Percentiles rank a stretch among this genome's conserved stretches.
Conservation (phyloP, 495 filamentous ascomycete genomes). For the Xylaria scruposa region DNA sequence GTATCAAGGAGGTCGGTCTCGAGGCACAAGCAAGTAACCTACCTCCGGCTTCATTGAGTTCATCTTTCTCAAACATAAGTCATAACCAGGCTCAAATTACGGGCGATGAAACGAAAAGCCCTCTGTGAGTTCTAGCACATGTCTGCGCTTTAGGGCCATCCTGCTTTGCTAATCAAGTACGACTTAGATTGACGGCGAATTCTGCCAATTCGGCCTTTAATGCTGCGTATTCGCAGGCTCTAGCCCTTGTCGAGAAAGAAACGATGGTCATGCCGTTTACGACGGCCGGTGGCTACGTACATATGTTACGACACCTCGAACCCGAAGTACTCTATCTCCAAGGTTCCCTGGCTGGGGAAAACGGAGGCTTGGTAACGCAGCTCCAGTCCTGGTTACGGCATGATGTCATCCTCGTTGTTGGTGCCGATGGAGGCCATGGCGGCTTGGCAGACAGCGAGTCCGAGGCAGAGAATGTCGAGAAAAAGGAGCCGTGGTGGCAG, state of each 20-base stretch:
- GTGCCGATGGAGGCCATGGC: conserved; percentile 80
- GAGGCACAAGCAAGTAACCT: conserved; percentile 55
- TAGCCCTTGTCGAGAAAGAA: conserved; percentile 78
- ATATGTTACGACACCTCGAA: conserved; percentile 82
- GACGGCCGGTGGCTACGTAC: conserved; percentile 74
- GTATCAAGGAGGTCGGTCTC: conserved; percentile 68
- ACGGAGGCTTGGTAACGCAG: conserved; percentile 71
- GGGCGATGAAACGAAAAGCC: conserved; percentile 65
- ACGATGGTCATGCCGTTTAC: conserved; percentile 89
- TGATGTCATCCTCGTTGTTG: conserved; percentile 80
- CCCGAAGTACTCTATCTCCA: conserved; percentile 87
- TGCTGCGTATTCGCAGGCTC: conserved; percentile 76
- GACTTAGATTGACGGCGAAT: conserved; percentile 40
- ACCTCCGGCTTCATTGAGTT: conserved; percentile 70
- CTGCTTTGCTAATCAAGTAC: conserved; percentile 32
- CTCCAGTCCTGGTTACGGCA: conserved; percentile 86
- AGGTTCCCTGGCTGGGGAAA: conserved; percentile 73
- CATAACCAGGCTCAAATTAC: conserved; percentile 75
- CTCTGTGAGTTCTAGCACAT: conserved; percentile 47
- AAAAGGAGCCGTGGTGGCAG: conserved; percentile 76
- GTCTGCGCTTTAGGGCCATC: neutral
- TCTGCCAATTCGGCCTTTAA: conserved; percentile 68
- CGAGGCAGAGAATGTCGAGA: conserved; percentile 65
- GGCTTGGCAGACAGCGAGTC: conserved; percentile 91
- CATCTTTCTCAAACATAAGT: conserved; percentile 87